Percentiles rank a stretch among this genome's conserved stretches.
Evolutionary conservation across 2,329 filamentous ascomycete species (phyloP).

Genomic region (Diplodia scrobiculata): DNA sequence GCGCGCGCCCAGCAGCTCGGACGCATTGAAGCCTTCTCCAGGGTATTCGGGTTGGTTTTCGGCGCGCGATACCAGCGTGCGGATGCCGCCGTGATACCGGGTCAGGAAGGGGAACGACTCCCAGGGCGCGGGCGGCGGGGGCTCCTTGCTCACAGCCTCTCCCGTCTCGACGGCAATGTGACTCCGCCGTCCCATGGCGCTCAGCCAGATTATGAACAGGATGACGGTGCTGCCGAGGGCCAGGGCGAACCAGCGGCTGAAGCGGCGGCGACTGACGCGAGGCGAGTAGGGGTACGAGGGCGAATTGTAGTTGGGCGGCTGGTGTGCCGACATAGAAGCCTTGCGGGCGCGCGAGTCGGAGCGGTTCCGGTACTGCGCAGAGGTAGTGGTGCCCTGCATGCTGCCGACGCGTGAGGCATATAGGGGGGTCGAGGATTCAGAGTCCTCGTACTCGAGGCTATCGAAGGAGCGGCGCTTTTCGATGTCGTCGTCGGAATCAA

Average conservation of each 20-base stretch:
- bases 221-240: constrained; percentile 68
- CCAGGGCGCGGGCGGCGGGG: constrained; percentile 72
- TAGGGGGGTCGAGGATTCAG: constrained; percentile 50
- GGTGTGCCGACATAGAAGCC: constrained; percentile 32
- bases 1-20: constrained; percentile 37
- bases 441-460: constrained; percentile 42
- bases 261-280: constrained; percentile 47
- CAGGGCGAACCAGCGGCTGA: constrained; percentile 77
- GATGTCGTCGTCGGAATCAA: constrained; percentile 40
- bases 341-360: constrained; percentile 32
- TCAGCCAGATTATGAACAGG: constrained; percentile 74
- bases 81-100: constrained; percentile 86
- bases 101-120: constrained; percentile 82
- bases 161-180: constrained; percentile 56
- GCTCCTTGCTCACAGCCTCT: constrained; percentile 57
- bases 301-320: constrained; percentile 31
- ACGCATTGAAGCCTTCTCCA: constrained; percentile 55
- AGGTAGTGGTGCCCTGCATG: constrained; percentile 36
- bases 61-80: constrained; percentile 65
- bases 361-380: constrained; percentile 32
- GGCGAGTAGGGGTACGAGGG: constrained; percentile 8
- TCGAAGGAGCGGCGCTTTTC: constrained; percentile 48
- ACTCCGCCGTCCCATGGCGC: constrained; percentile 68
- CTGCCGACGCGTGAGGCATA: constrained; percentile 58
- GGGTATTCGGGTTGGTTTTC: constrained; percentile 83